Base-by-base conservation (phyloP, 306 rosid species). In the Vigna nakashimae region DNA sequence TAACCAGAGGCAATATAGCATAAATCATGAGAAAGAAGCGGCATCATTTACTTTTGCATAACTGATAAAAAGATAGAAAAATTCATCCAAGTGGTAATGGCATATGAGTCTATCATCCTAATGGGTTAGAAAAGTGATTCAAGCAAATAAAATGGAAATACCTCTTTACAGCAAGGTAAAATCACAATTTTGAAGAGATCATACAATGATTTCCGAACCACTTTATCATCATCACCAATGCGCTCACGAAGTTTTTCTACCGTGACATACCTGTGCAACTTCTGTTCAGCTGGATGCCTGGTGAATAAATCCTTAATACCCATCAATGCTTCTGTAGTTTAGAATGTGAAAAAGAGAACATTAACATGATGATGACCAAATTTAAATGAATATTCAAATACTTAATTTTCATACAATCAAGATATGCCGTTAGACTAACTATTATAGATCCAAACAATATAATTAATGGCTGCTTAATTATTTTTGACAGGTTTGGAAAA, bases 81-180 rank as follows among this genome's bases (percentile, higher is more conserved):
- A 42, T 9, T 9, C 46, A 9, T 8, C 28, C 28, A 26, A 26
- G 28, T 56, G 73, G 56, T 26, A 26, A 26, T 26, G 56, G 64
- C 22, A 58, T 74, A 38, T 55, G 36, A 9, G 51, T 28, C 58
- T 70, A 38, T 55, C 34, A 9, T 56, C 42, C 69, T 45, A 79
- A 67, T 45, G 4, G 10, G 50, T 9, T 3, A 52, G 52, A 32
- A 59, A 62, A 71, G 24, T 76, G 48, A 74, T 32, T 43, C 16
- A 52, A 46, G 72, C 55, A 34, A 32, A 71, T 20, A 72, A 62
- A 73, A 50, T 10, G 40, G 43, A 67, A 38, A 43, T 86, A 95
- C 98, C 93, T 95, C 92, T 77, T 86, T 89, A 84, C 95, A 92
- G 45, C 84, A 87, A 79, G 97, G 93, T 59, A 92, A 83, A 62